Base-by-base conservation (phyloP, 2,329 filamentous ascomycete species). In the Sclerotiophoma versabilis region DNA sequence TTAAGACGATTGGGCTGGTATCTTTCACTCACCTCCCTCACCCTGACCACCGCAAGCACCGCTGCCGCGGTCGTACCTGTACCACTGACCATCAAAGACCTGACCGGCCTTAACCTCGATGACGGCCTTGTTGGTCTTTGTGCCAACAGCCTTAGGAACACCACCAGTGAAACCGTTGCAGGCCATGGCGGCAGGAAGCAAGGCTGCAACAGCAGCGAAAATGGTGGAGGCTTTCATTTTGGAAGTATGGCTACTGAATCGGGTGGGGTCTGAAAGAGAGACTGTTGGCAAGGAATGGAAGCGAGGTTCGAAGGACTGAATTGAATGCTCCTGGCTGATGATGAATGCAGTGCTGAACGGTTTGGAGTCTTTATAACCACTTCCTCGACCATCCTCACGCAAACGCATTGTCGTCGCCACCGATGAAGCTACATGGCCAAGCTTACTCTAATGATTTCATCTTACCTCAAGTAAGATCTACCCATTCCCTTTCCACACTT, bases 141-240 rank as follows among this genome's bases (percentile, higher is more conserved):
- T 69, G 17, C 57, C 59, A 17, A 63, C 62, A 33, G 66, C 51
- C 10, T 45, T 63, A 15, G 66, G 66, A 9, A 69, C 36, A 42
- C 66, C 66, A 25, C 64, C 63, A 27, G 62, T 62, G 51, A 64
- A 61, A n/a, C 59, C 65, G 23, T 63, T 62, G 57, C 64, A 70
- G 17, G 65, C 66, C 50, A 68, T 48, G 33, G 57, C 54, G 32
- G 52, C 29, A 19, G 65, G 63, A 19, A 70, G 55, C 25, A 67
- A 46, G 30, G 66, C 63, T 36, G 57, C 25, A 27, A 49, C 22
- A 49, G 46, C 37, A 44, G 55, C 49, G 43, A 64, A 25, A 17
- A 58, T 33, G 44, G 38, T 43, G 30, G 55, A 50, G 23, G 54
- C 49, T 49, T 61, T 64, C 64, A 66, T 66, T 42, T 22, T 59